These are phyloP conservation scores for Nicotiana otophora DNA, from an alignment of 257 asterid species.

Conservation along the genomic window DNA sequence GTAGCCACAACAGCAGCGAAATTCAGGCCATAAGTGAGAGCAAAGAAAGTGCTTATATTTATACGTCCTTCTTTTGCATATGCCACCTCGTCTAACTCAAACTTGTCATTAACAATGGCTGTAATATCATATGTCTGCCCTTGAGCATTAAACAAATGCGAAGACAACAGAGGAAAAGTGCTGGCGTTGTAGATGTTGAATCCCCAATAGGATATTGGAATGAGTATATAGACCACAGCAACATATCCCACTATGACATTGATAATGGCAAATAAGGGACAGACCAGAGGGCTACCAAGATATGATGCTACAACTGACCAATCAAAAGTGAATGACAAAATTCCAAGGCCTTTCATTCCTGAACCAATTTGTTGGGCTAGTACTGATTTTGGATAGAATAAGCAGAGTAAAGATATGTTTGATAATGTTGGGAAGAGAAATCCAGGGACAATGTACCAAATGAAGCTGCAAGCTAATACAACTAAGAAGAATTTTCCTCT, in stretches of 20 bases:
- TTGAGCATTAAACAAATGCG: background rate
- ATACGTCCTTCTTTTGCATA: conserved; percentile 8
- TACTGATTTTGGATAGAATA: conserved; percentile 4
- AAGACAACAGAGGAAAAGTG: background rate
- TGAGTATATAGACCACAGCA: background rate
- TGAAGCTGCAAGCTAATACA: conserved; percentile 1
- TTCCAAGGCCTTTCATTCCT: conserved; percentile 8
- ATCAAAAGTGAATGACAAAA: conserved; percentile 6
- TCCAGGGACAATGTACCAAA: conserved; percentile 9
- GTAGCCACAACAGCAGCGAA: conserved; percentile 9
- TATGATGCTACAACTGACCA: conserved; percentile 12
- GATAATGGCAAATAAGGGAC: background rate
- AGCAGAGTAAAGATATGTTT: conserved; percentile 3
- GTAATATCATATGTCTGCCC: background rate
- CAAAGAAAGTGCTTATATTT: conserved; percentile 9
- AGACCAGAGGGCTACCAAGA: conserved; percentile 1
- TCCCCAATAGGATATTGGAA: conserved; percentile 7
- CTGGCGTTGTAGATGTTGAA: background rate
- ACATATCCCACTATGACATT: conserved; percentile 8
- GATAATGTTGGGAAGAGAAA: conserved; percentile 4
- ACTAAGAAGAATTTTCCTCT: conserved; percentile 5
- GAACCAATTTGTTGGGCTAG: conserved; percentile 14
- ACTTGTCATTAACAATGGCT: conserved; percentile 6
- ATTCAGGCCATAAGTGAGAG: background rate
- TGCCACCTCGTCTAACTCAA: conserved; percentile 8